A percentile compares a stretch with the other conserved stretches of the same genome.
Conservation (phyloP, 306 rosid genomes). For the Quercus parvula region DNA sequence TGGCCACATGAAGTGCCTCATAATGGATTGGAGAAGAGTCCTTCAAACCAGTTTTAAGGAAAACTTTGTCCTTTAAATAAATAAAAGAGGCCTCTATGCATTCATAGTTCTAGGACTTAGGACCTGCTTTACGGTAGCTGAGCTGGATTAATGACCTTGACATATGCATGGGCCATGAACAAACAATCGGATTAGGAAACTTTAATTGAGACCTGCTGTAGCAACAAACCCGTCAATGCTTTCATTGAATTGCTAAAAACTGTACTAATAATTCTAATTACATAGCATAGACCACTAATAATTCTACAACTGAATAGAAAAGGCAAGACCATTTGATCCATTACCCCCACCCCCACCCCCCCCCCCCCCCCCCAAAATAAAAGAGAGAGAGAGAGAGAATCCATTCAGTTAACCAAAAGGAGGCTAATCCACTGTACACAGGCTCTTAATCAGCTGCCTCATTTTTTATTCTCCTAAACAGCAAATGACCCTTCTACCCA, state of each 20-base stretch:
- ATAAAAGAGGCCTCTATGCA: not conserved
- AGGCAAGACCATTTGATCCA: not conserved
- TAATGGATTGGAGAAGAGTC: too few species aligned
- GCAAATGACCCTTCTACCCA: not conserved
- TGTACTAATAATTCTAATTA: not conserved
- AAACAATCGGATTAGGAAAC: not conserved
- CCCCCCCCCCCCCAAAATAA: not conserved
- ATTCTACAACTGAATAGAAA: not conserved
- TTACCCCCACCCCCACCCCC: not conserved
- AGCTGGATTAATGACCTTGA: not conserved
- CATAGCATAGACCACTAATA: not conserved
- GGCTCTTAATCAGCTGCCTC: not conserved
- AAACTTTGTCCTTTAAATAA: too few species aligned
- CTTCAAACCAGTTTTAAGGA: too few species aligned
- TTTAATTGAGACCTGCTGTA: not conserved
- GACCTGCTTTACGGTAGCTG: not conserved
- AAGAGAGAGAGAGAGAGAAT: not conserved
- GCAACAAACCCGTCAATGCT: not conserved
- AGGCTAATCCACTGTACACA: not conserved
- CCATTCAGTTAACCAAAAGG: not conserved
- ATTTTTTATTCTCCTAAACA: not conserved
- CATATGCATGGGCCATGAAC: not conserved
- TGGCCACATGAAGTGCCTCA: too few species aligned
- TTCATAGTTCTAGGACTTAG: not conserved
- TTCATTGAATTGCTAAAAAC: not conserved